Conservation (phyloP, 2,329 filamentous ascomycete species). For the Talaromyces marneffei region DNA sequence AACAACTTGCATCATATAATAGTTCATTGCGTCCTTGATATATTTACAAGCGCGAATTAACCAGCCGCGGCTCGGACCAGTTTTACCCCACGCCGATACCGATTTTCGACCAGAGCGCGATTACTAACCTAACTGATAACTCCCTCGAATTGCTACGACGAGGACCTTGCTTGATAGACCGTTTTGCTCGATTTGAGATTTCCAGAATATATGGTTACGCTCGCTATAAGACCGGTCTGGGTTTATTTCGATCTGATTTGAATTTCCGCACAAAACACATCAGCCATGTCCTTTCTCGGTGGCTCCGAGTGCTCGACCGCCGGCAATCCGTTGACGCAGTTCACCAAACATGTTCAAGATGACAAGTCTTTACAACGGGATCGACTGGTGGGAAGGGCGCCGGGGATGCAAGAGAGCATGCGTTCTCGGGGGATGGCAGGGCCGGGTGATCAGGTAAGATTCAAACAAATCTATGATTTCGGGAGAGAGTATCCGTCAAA, state of each 20-base stretch:
- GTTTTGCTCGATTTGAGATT: neutral
- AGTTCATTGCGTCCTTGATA: too few relatives aligned
- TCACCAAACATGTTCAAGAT: conserved; percentile 94
- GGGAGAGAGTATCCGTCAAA: too few relatives aligned
- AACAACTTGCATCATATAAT: neutral
- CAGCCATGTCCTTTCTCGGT: conserved; percentile 83
- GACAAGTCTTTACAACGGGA: conserved; percentile 93
- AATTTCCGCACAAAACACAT: neutral
- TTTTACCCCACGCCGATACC: neutral
- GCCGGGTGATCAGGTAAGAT: conserved; percentile 64
- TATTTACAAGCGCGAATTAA: neutral
- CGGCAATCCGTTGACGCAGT: conserved; percentile 92
- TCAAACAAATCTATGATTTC: neutral
- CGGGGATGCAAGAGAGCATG: conserved; percentile 69
- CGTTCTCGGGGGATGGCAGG: conserved; percentile 63
- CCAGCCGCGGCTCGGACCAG: neutral
- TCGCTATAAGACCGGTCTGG: neutral
- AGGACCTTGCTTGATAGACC: neutral
- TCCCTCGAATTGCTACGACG: neutral
- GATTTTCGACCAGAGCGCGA: neutral
- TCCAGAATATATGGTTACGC: neutral
- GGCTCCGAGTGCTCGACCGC: conserved; percentile 95
- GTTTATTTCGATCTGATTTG: neutral
- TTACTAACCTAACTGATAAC: neutral
- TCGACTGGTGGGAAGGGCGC: conserved; percentile 69